Evolutionary conservation across 257 asterid genomes (phyloP), one percentile per base, ranked within the genome.

Genomic region (Salvia rosmarinus): DNA sequence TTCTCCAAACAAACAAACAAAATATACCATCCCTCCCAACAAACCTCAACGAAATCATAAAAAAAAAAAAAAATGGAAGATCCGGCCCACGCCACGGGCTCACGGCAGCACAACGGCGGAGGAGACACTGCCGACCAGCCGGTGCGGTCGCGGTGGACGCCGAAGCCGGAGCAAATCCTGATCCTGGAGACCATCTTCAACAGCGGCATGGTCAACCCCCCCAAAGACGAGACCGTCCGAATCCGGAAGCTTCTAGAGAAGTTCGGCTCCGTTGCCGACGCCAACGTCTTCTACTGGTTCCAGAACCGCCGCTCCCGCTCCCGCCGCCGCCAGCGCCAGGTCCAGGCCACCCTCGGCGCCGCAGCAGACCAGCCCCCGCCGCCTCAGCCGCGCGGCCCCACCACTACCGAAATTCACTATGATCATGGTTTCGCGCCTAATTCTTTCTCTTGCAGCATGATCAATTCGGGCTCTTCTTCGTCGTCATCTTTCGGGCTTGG

Each of bases 251-350:
- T 88, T 4, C 92, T 90, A 1, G 90, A 90, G 77, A 84, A 84
- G 51, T 90, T 82, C 73, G 97, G 97, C 3, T 14, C 96, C 0
- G 96, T 90, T 1, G 97, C 87, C 12, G 96, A 90, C 30, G 88
- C 94, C 62, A 90, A 90, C 75, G 88, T 90, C 68, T 90, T 90
- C 84, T 90, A 90, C 81, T 90, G 97, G 97, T 90, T 90, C 81
- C 96, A 90, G 78, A 90, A 90, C 72, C 97, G 97, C 19, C 90
- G 97, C 17, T 90, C 97, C 0, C 73, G 96, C 82, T 86, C 89
- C 5, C 84, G 96, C 32, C 91, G 97, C 59, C 82, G 91, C 51
- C 96, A 85, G 71, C 79, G 94, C 1, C 90, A 85, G 25, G 79
- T 85, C 17, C 91, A 85, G 66, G 95, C 87, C 6, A 70, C 67